phyloP scores from a whole-genome alignment of 1,284 basidiomycete genomes.

The Leccinum pallidistipes region DNA sequence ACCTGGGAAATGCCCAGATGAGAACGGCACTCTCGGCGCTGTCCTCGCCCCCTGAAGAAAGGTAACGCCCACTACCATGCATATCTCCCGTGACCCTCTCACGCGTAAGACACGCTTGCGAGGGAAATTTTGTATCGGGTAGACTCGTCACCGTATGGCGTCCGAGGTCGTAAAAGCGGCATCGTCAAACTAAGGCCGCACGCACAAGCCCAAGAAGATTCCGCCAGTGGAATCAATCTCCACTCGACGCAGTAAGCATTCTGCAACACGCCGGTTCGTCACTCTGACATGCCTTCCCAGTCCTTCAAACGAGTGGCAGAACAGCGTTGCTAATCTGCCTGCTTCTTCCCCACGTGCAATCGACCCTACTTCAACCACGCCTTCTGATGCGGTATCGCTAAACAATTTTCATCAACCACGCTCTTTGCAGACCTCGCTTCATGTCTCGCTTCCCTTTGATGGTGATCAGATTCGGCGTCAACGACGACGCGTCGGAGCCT shows the following conservation, averaged over 20 bases:
- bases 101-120: constrained; percentile 62
- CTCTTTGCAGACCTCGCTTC: constrained; percentile 6
- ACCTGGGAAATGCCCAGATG: constrained; percentile 17
- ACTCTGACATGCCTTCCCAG: constrained; percentile 35
- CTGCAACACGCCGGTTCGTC: not conserved
- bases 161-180: constrained; percentile 55
- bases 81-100: not conserved
- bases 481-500: constrained; percentile 6
- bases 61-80: constrained; percentile 5
- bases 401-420: constrained; percentile 15
- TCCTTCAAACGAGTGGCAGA: constrained; percentile 81
- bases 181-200: constrained; percentile 26
- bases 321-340: constrained; percentile 53
- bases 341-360: constrained; percentile 14
- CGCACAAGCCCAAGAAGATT: constrained; percentile 26
- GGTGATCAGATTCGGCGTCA: constrained; percentile 30
- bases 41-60: constrained; percentile 32
- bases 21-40: constrained; percentile 11
- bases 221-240: constrained; percentile 23
- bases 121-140: constrained; percentile 75
- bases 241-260: constrained; percentile 57
- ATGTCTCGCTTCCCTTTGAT: constrained; percentile 20
- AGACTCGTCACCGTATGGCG: constrained; percentile 73
- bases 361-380: constrained; percentile 1
- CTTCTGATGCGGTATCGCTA: constrained; percentile 15